Evolutionary conservation across 306 rosid species (phyloP).

Genomic region (Prinsepia uniflora): DNA sequence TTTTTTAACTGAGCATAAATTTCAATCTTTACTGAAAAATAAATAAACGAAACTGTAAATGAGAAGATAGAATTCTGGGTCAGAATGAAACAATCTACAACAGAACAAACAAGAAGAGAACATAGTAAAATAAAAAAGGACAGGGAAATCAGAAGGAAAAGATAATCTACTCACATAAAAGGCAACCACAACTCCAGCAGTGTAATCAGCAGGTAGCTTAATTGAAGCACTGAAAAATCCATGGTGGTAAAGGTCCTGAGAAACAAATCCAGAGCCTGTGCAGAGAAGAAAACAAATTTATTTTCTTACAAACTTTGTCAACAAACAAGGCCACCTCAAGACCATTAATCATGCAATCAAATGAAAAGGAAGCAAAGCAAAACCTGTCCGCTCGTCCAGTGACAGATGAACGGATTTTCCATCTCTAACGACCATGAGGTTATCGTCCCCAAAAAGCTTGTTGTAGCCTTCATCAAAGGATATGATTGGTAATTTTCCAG

Average conservation of each 20-base stretch:
- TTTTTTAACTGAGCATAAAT: not conserved
- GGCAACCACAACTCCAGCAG: constrained; percentile 97
- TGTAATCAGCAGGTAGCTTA: constrained; percentile 86
- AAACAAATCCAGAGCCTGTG: constrained; percentile 91
- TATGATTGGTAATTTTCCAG: constrained; percentile 45
- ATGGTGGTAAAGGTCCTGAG: constrained; percentile 85
- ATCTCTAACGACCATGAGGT: constrained; percentile 59
- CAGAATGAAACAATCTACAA: not conserved
- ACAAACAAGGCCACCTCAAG: not conserved
- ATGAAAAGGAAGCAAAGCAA: not conserved
- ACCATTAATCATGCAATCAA: not conserved
- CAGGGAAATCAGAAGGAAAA: not conserved
- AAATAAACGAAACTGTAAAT: not conserved
- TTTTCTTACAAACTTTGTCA: not conserved
- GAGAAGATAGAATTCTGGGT: not conserved
- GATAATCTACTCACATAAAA: constrained; percentile 76
- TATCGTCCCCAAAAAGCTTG: constrained; percentile 72
- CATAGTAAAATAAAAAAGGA: not conserved
- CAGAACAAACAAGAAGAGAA: not conserved
- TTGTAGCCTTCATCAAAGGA: constrained; percentile 82
- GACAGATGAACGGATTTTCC: constrained; percentile 83
- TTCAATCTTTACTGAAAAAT: not conserved
- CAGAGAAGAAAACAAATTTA: not conserved
- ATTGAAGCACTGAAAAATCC: constrained; percentile 91
- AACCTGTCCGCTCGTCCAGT: constrained; percentile 80